A percentile compares a stretch with the other conserved stretches of the same genome.
phyloP scores from a whole-genome alignment of 441 rosid genomes.

The Francoa sonchifolia region DNA sequence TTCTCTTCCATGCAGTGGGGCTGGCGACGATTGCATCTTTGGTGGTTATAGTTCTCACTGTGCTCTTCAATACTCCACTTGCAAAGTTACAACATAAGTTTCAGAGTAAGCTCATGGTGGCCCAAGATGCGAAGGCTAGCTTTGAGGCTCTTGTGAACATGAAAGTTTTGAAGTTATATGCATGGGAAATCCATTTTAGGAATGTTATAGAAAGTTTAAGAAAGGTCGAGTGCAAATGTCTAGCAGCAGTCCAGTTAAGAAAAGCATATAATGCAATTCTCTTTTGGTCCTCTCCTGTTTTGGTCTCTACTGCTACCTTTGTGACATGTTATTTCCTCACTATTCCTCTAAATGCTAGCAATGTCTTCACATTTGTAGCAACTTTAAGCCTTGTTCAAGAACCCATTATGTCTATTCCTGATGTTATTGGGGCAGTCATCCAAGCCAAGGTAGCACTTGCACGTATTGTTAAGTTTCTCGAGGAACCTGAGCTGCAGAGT shows the following conservation, averaged over 20 bases:
- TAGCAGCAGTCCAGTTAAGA: constrained; percentile 64
- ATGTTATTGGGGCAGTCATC: constrained; percentile 73
- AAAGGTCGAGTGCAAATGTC: constrained; percentile 49
- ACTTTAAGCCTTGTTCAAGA: constrained; percentile 87
- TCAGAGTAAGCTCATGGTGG: constrained; percentile 61
- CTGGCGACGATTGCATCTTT: constrained; percentile 73
- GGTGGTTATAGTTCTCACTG: constrained; percentile 49
- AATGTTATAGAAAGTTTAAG: constrained; percentile 58
- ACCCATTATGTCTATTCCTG: constrained; percentile 72
- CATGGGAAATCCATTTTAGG: constrained; percentile 92
- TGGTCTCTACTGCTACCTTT: constrained; percentile 80
- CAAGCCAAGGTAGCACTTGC: constrained; percentile 86
- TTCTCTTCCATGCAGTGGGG: constrained; percentile 75
- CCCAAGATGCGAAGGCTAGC: constrained; percentile 72
- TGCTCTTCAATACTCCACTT: constrained; percentile 55
- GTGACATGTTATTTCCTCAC: constrained; percentile 68
- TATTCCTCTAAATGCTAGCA: constrained; percentile 65
- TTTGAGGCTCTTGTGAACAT: constrained; percentile 77
- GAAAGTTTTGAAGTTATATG: constrained; percentile 84
- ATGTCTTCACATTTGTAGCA: constrained; percentile 88
- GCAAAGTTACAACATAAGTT: constrained; percentile 73
- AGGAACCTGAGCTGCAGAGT: constrained; percentile 79
- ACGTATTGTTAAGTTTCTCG: constrained; percentile 65
- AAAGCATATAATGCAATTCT: constrained; percentile 51
- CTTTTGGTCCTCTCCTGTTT: constrained; percentile 82